These are phyloP conservation scores for Aspergillus steynii DNA, from an alignment of 495 filamentous ascomycete species.

Conservation along the genomic window DNA sequence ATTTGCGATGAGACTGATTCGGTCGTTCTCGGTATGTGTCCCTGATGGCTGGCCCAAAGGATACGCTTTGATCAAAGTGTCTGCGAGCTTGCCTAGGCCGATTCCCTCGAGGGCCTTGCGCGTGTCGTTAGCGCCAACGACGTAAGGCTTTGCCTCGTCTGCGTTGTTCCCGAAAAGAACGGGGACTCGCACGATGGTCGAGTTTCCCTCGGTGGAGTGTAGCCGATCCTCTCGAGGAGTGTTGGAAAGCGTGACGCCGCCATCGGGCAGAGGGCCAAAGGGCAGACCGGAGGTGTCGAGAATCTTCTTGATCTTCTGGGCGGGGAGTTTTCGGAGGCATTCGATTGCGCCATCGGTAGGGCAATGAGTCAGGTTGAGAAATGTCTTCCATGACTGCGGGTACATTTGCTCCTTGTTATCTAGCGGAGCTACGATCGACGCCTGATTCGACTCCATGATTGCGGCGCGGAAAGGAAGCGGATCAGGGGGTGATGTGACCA, in stretches of 20 bases:
- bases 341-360: background rate
- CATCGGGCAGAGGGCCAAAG: constrained; percentile 9
- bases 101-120: constrained; percentile 3
- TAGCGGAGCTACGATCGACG: background rate
- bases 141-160: constrained; percentile 19
- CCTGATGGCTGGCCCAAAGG: constrained; percentile 7
- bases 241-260: constrained; percentile 7
- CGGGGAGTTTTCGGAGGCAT: constrained; percentile 9
- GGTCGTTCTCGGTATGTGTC: constrained; percentile 18
- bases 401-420: background rate
- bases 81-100: background rate
- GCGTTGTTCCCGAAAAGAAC: constrained; percentile 22
- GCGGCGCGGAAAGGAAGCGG: constrained; percentile 26
- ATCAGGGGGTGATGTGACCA: constrained; percentile 15
- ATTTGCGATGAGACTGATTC: constrained; percentile 23
- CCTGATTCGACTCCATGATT: constrained; percentile 29
- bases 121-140: constrained; percentile 12
- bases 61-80: background rate
- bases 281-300: constrained; percentile 5
- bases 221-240: constrained; percentile 5
- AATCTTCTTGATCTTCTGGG: constrained; percentile 8
- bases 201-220: background rate
- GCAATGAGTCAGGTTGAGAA: constrained; percentile 16
- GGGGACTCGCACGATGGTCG: constrained; percentile 19
- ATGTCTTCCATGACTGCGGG: constrained; percentile 14